A percentile compares a stretch with the other conserved stretches of the same genome.
phyloP scores from a whole-genome alignment of 177 flowering plant species.

The Vitis hybrid region DNA sequence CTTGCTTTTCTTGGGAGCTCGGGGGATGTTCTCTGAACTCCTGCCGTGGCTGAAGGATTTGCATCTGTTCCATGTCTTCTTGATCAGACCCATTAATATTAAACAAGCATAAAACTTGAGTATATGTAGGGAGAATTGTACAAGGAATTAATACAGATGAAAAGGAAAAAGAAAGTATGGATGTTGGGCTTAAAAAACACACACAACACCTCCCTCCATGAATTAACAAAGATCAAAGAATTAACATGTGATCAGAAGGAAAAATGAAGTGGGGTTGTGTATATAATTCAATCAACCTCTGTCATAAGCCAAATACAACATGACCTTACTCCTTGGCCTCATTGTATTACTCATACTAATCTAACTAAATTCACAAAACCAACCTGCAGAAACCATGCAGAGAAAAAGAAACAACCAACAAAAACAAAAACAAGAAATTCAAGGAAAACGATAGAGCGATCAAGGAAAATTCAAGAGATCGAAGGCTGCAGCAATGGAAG shows the following conservation, averaged over 20 bases:
- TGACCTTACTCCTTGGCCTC: slow-evolving; percentile 48
- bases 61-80: slow-evolving; percentile 55
- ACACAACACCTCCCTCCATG: neutral
- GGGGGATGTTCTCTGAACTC: neutral
- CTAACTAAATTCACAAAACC: neutral
- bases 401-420: neutral
- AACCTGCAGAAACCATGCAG: neutral
- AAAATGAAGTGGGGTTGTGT: neutral
- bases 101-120: neutral
- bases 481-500: slow-evolving; percentile 5
- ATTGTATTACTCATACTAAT: slow-evolving; percentile 56
- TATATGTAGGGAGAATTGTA: neutral
- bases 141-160: neutral
- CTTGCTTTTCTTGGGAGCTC: slow-evolving; percentile 28
- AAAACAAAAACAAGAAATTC: neutral
- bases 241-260: neutral
- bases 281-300: slow-evolving; percentile 39
- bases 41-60: slow-evolving; percentile 34
- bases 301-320: slow-evolving; percentile 58
- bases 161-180: too few relatives aligned
- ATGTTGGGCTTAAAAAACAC: neutral
- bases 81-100: slow-evolving; percentile 23
- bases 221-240: neutral
- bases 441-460: neutral
- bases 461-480: neutral